Percentiles rank a stretch among this genome's conserved stretches.
Evolutionary conservation across 305 asterid genomes (phyloP).

Genomic region (Fraxinus platypoda): DNA sequence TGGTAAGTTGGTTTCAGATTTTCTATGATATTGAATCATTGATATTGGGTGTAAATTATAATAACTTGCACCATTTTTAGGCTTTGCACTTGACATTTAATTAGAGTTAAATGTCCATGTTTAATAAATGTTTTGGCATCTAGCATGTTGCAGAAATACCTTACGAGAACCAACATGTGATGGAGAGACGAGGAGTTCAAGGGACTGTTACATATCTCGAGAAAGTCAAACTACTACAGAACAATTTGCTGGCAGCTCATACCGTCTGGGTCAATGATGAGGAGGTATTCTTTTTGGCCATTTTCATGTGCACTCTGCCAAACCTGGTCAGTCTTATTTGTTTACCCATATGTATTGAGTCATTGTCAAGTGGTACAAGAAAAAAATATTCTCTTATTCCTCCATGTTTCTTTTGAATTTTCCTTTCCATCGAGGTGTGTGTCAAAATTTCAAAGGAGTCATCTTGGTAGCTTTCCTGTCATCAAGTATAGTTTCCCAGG

Average conservation of each 20-base stretch:
- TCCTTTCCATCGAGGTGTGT: background rate
- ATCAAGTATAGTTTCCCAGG: background rate
- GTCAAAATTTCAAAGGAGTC: background rate
- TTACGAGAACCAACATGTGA: constrained; percentile 65
- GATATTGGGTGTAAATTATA: background rate
- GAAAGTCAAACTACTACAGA: constrained; percentile 53
- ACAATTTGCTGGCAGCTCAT: constrained; percentile 75
- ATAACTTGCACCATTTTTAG: background rate
- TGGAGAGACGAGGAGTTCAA: constrained; percentile 51
- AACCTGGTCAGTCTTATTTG: background rate
- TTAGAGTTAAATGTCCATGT: background rate
- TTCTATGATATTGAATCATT: background rate
- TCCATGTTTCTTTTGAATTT: background rate
- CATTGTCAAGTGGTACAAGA: background rate
- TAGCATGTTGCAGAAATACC: constrained; percentile 87
- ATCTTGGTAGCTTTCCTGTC: background rate
- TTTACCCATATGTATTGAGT: background rate
- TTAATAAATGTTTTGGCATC: background rate
- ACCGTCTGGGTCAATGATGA: constrained; percentile 70
- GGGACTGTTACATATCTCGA: constrained; percentile 74
- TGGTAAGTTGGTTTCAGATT: background rate
- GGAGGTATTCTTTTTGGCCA: constrained; percentile 41
- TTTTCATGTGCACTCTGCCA: background rate
- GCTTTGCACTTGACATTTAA: background rate
- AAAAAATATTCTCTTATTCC: background rate